A percentile compares a stretch with the other conserved stretches of the same genome.
Conservation (phyloP, 163 green algal species). For the Volvox carteri region DNA sequence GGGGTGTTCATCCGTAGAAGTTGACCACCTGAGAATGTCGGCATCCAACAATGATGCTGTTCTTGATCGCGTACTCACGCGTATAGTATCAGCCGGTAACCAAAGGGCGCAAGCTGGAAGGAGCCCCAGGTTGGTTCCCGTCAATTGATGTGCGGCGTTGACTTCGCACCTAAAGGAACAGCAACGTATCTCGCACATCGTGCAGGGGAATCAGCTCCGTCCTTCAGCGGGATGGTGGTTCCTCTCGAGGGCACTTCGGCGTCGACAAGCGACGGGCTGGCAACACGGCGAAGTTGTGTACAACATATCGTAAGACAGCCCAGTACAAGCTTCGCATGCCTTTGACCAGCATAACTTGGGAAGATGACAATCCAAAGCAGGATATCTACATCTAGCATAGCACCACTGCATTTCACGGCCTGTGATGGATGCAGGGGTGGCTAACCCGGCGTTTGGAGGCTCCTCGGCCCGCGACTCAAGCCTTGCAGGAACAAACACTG, state of each 20-base stretch:
- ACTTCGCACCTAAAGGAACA: background rate
- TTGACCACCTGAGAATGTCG: slow-evolving; percentile 37
- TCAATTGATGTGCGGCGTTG: background rate
- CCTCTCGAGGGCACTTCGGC: background rate
- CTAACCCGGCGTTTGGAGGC: slow-evolving; percentile 28
- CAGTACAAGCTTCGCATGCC: too few relatives aligned
- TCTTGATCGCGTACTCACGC: slow-evolving; percentile 34
- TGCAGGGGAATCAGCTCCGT: background rate
- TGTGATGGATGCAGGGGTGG: background rate
- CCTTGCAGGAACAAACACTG: slow-evolving; percentile 24
- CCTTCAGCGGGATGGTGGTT: background rate
- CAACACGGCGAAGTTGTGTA: slow-evolving; percentile 1
- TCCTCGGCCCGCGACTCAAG: slow-evolving; percentile 23
- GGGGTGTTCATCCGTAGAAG: background rate
- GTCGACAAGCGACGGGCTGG: slow-evolving; percentile 28
- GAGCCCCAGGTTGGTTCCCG: background rate
- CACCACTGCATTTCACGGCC: too few relatives aligned
- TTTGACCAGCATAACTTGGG: too few relatives aligned
- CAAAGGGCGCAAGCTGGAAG: background rate
- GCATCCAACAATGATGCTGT: slow-evolving; percentile 23
- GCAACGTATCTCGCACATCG: background rate
- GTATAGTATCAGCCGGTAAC: slow-evolving; percentile 25
- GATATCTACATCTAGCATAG: too few relatives aligned
- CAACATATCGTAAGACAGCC: slow-evolving; percentile 8
- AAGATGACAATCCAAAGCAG: too few relatives aligned